Base-by-base conservation (phyloP, 257 asterid genomes). In the Penstemon barbatus region DNA sequence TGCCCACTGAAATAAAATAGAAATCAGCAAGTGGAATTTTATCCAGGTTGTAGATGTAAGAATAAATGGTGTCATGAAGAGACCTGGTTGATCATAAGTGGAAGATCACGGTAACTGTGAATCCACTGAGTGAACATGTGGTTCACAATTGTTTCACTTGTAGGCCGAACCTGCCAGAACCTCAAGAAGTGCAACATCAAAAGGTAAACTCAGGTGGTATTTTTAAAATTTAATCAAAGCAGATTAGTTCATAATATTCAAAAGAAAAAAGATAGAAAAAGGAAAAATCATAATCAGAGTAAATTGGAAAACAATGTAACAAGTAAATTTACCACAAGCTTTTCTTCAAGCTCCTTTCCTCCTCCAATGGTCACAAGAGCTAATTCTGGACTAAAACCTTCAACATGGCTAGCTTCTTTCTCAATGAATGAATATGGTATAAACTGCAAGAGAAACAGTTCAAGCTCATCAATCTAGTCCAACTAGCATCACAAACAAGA, bases 41-140 rank as follows among this genome's bases (percentile, higher is more conserved):
- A 42, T 56, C 63, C 50, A 60, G 61, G n/a, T 13, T 46, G 38
- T 36, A 51, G 58, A 19, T 37, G 44, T 63, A 53, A 66, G 55
- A 52, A 57, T 37, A 78, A 69, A 58, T 51, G 57, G 57, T 19
- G 65, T 66, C 12, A 36, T 72, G 13, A 42, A 65, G 63, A 39
- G 57, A 94, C 99, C 97, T 94, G 99, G 71, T 94, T 94, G 86
- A 94, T 86, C 99, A 94, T 82, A 63, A 94, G 92, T 38, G 97
- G 99, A 79, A 94, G 99, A 78, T 94, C 99, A 57, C 99, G 98
- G 71, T 91, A 83, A 80, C 99, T 94, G 80, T 91, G 95, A 73
- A 94, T 89, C 99, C 99, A 94, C 63, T 91, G 99, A 54, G 98
- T 94, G 81, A 94, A 94, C 99, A 94, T 94, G 82, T 94, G 97